Base-by-base conservation (phyloP, 148 eudicot species). In the Nepenthes gracilis region DNA sequence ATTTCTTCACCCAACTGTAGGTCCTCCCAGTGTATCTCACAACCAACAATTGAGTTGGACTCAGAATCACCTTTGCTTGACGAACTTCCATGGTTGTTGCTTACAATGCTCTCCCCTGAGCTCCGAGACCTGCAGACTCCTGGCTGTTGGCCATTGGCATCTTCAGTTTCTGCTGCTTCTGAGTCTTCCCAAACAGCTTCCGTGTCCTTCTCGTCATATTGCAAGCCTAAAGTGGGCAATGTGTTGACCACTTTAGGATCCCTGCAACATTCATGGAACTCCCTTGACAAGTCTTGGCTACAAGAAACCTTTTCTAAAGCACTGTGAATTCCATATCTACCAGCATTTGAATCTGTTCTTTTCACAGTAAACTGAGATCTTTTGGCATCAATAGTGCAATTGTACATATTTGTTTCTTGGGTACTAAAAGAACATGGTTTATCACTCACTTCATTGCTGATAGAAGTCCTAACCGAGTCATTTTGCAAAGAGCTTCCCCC, bases 21-120 rank as follows among this genome's bases (percentile, higher is more conserved):
- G 70, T 90, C 97, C 66, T 90, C 90, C 97, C 97, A 90, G 2
- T 58, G 78, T 57, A 90, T 90, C 64, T 80, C 84, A 71, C 69
- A 74, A 69, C 68, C 79, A 59, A 67, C 70, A 47, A 58, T 49
- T 59, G 74, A 11, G 66, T 55, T 79, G 8, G 73, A 67, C 36
- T 80, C 87, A 54, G 15, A 60, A 32, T 81, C 79, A 33, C 66
- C 69, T 77, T 63, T 81, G 49, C 78, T 76, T 45, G 76, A 70
- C 57, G 72, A 68, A 73, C 80, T 79, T 66, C 77, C 72, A 65
- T 47, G 49, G 70, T 71, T 69, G 70, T 71, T 69, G 38, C 75
- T 69, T 48, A 57, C 55, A n/a, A 2, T 6, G 63, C 80, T 76
- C 48, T 68, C 84, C 43, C 63, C 79, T 48, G 78, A 74, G 55